A percentile compares a stretch with the other conserved stretches of the same genome.
These are phyloP conservation scores for Penicillium subrubescens DNA, from an alignment of 495 filamentous ascomycete genomes.

Conservation along the genomic window DNA sequence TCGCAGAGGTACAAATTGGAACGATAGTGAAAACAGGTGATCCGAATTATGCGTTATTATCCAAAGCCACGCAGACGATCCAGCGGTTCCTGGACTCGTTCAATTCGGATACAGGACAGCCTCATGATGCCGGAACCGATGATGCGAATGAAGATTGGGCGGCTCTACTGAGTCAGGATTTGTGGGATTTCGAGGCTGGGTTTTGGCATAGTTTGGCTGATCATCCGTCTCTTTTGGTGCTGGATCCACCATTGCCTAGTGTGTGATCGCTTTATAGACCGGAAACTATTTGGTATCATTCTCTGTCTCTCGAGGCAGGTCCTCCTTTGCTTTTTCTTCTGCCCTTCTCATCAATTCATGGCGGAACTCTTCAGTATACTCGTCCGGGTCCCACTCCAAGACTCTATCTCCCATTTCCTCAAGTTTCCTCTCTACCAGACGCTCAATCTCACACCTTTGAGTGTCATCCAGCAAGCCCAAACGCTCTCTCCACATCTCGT, in stretches of 20 bases:
- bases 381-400: not conserved
- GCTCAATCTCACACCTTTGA: conserved; percentile 15
- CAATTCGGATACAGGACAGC: conserved; percentile 22
- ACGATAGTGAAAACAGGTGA: conserved; percentile 36
- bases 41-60: conserved; percentile 38
- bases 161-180: conserved; percentile 31
- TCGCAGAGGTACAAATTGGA: conserved; percentile 40
- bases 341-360: not conserved
- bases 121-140: conserved; percentile 10
- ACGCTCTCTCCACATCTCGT: conserved; percentile 15
- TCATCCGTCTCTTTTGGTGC: conserved; percentile 32
- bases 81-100: conserved; percentile 36
- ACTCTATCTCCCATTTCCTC: not conserved
- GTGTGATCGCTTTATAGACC: conserved; percentile 5
- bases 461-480: conserved; percentile 13
- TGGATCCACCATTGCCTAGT: conserved; percentile 27
- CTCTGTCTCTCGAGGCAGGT: not conserved
- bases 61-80: conserved; percentile 35
- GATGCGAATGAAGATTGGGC: conserved; percentile 33
- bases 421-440: not conserved
- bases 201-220: conserved; percentile 39
- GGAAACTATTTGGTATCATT: not conserved
- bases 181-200: conserved; percentile 37
- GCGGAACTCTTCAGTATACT: not conserved
- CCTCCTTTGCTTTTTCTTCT: not conserved